These are phyloP conservation scores for Aspergillus hortae DNA, from an alignment of 2,329 filamentous ascomycete genomes.

Conservation along the genomic window DNA sequence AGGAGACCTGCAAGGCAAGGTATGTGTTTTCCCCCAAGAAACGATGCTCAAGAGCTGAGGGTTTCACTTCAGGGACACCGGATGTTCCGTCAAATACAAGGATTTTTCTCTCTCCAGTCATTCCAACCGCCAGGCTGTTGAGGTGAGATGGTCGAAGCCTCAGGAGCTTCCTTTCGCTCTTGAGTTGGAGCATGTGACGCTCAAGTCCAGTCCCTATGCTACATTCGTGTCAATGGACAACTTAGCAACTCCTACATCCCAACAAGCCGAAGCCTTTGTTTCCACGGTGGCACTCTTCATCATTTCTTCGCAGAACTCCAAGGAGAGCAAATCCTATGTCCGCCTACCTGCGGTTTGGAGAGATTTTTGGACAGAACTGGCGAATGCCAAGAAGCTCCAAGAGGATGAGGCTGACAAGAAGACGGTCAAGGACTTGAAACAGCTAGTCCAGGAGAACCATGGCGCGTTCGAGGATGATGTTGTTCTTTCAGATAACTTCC, in stretches of 20 bases:
- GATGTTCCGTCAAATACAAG: slow-evolving; percentile 63
- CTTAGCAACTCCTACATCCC: slow-evolving; percentile 68
- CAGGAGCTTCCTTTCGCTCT: slow-evolving; percentile 53
- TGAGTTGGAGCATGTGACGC: slow-evolving; percentile 40
- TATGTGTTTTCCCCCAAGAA: slow-evolving; percentile 26
- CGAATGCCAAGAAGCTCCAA: slow-evolving; percentile 65
- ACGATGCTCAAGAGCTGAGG: slow-evolving; percentile 1
- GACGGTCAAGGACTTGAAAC: slow-evolving; percentile 61
- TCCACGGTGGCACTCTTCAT: slow-evolving; percentile 79
- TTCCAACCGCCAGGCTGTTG: slow-evolving; percentile 70
- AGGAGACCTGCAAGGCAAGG: slow-evolving; percentile 84
- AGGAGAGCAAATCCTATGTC: slow-evolving; percentile 81
- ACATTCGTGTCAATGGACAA: slow-evolving; percentile 69
- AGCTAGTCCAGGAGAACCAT: slow-evolving; percentile 34
- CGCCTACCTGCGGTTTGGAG: slow-evolving; percentile 77
- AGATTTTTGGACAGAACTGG: slow-evolving; percentile 79
- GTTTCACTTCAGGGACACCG: slow-evolving; percentile 58
- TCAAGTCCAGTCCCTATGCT: slow-evolving; percentile 43
- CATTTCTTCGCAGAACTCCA: slow-evolving; percentile 70
- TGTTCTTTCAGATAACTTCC: slow-evolving; percentile 72
- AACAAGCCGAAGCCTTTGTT: slow-evolving; percentile 83
- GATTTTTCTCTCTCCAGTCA: slow-evolving; percentile 70
- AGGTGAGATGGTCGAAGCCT: slow-evolving; percentile 73
- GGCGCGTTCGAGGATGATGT: slow-evolving; percentile 64
- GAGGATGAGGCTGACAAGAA: slow-evolving; percentile 68